Conservation (phyloP, 2,329 filamentous ascomycete species). For the Colletotrichum sp. region DNA sequence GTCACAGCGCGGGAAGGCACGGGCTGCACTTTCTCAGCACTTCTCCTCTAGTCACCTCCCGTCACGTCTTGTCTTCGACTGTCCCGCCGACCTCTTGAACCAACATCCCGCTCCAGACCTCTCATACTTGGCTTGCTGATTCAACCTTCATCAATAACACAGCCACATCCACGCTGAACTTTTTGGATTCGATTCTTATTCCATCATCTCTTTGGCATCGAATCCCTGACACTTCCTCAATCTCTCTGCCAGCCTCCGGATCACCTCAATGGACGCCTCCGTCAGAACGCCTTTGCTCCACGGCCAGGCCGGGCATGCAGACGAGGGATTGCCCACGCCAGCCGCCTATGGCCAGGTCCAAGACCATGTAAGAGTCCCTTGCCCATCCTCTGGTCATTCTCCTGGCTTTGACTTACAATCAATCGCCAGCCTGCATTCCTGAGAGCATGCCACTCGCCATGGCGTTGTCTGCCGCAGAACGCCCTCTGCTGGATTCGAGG, state of each 20-base stretch:
- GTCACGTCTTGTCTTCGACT: not conserved
- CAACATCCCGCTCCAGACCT: not conserved
- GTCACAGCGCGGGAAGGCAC: not conserved
- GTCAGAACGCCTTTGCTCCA: constrained; percentile 24
- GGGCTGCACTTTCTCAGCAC: not conserved
- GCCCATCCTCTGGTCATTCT: not conserved
- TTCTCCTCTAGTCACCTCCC: not conserved
- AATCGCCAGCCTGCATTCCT: constrained; percentile 51
- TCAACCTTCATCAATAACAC: not conserved
- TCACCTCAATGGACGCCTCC: constrained; percentile 11
- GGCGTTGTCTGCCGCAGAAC: constrained; percentile 51
- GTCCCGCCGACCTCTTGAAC: not conserved
- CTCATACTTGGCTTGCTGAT: not conserved
- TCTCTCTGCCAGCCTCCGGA: not conserved
- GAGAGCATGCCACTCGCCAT: constrained; percentile 57
- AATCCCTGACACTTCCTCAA: not conserved
- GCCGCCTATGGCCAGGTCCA: constrained; percentile 20
- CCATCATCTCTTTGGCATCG: not conserved
- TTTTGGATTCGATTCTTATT: not conserved
- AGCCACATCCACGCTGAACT: not conserved
- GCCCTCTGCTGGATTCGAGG: constrained; percentile 49
- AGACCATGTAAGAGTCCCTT: constrained; percentile 33
- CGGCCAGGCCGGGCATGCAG: not conserved
- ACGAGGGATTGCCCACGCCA: constrained; percentile 15
- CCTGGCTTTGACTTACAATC: constrained; percentile 13